phyloP scores from a whole-genome alignment of 2,329 filamentous ascomycete genomes.

The Xylariomycetidae sp. region DNA sequence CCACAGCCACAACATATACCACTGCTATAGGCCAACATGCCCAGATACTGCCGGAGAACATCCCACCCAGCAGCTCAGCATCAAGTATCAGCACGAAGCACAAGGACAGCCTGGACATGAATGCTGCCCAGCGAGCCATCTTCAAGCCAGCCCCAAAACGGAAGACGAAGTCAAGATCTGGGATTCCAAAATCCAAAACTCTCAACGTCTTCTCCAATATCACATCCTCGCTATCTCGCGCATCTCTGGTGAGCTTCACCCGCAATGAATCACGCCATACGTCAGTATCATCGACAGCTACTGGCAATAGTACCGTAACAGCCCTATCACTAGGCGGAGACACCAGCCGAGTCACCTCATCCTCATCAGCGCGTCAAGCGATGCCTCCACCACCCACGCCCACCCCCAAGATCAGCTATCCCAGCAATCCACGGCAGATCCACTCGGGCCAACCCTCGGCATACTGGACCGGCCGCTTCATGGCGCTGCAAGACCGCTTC shows the following conservation, averaged over 20 bases:
- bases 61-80: slow-evolving; percentile 13
- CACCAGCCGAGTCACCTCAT: slow-evolving; percentile 3
- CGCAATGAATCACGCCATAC: slow-evolving; percentile 42
- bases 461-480: slow-evolving; percentile 62
- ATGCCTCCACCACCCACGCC: slow-evolving; percentile 5
- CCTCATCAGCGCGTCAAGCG: slow-evolving; percentile 2
- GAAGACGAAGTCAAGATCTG: slow-evolving; percentile 10
- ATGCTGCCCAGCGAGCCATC: slow-evolving; percentile 4
- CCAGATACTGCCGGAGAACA: slow-evolving; percentile 19
- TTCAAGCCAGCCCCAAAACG: slow-evolving; percentile 6
- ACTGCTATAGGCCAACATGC: slow-evolving; percentile 6
- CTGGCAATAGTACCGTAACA: too few species aligned
- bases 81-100: slow-evolving; percentile 8
- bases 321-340: too few species aligned
- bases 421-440: slow-evolving; percentile 27
- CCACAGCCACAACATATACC: slow-evolving; percentile 10
- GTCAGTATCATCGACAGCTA: slow-evolving; percentile 15
- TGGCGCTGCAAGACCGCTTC: slow-evolving; percentile 51
- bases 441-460: slow-evolving; percentile 39
- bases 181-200: slow-evolving; percentile 41
- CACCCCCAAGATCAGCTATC: background rate
- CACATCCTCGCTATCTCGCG: slow-evolving; percentile 39
- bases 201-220: slow-evolving; percentile 40
- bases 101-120: slow-evolving; percentile 10
- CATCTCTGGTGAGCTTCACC: slow-evolving; percentile 26